Conservation (phyloP, 1,284 basidiomycete genomes). For the Exobasidium rhododendri region DNA sequence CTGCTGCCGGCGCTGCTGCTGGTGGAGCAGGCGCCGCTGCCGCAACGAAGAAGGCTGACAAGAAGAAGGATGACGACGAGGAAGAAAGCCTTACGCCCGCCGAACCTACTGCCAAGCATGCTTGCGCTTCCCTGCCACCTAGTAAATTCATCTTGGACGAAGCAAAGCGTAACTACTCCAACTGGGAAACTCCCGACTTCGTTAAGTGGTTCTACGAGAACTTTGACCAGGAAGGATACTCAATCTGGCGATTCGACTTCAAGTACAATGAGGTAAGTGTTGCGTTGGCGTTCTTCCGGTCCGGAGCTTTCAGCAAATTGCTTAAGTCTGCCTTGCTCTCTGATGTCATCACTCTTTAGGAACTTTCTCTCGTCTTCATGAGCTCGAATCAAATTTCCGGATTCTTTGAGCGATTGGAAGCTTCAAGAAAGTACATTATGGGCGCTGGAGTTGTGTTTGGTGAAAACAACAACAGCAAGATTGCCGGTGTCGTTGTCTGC, state of each 20-base stretch:
- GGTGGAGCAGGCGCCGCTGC: constrained; percentile 62
- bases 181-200: constrained; percentile 72
- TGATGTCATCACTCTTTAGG: background rate
- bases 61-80: constrained; percentile 63
- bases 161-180: constrained; percentile 96
- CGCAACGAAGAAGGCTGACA: constrained; percentile 62
- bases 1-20: constrained; percentile 53
- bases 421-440: constrained; percentile 65
- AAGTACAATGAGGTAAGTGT: constrained; percentile 73
- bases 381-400: constrained; percentile 70
- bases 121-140: constrained; percentile 86
- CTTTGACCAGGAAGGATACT: constrained; percentile 85
- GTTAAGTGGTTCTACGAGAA: constrained; percentile 59
- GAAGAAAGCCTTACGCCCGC: constrained; percentile 61
- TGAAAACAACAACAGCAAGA: constrained; percentile 64
- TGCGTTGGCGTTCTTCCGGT: too few species aligned
- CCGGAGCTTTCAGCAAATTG: constrained; percentile 76
- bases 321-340: constrained; percentile 31
- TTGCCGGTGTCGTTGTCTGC: constrained; percentile 70
- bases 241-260: constrained; percentile 87
- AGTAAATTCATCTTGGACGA: constrained; percentile 91
- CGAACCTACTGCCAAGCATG: constrained; percentile 80
- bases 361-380: constrained; percentile 67
- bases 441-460: constrained; percentile 89
- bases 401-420: constrained; percentile 82